These are phyloP conservation scores for Pythium apleroticum DNA, from an alignment of 352 stramenopile genomes.

Conservation along the genomic window DNA sequence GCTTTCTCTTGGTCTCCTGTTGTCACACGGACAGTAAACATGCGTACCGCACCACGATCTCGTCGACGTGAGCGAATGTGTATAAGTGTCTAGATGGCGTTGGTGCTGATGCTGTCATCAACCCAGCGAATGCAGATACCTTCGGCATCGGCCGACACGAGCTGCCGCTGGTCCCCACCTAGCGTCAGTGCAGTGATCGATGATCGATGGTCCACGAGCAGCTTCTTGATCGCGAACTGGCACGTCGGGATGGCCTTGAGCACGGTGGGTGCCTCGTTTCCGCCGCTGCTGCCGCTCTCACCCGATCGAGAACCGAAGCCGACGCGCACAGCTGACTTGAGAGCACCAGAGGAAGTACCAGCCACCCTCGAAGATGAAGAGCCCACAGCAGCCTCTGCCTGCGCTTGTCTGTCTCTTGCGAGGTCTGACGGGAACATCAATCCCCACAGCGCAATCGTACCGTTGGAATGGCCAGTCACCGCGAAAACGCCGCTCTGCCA, in stretches of 20 bases:
- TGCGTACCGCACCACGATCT: neutral
- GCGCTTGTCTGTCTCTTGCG: constrained; percentile 21
- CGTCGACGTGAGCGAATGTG: neutral
- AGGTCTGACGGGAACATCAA: constrained; percentile 62
- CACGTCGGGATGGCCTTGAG: constrained; percentile 61
- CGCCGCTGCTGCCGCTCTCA: neutral
- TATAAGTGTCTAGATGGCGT: constrained; percentile 40
- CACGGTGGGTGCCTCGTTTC: constrained; percentile 4
- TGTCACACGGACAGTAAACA: constrained; percentile 6
- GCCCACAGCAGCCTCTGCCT: neutral
- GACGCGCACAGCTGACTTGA: constrained; percentile 15
- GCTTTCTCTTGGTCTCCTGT: neutral
- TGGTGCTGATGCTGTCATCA: constrained; percentile 71
- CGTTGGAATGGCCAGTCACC: constrained; percentile 68
- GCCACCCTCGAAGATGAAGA: constrained; percentile 11
- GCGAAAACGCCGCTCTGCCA: constrained; percentile 73
- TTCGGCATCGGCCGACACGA: constrained; percentile 65
- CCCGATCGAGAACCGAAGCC: constrained; percentile 2
- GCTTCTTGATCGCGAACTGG: constrained; percentile 73
- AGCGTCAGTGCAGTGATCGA: constrained; percentile 62
- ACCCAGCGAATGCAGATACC: constrained; percentile 80
- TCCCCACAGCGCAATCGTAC: constrained; percentile 73
- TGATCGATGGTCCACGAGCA: constrained; percentile 64
- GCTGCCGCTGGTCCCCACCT: constrained; percentile 57
- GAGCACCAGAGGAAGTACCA: constrained; percentile 3